A percentile compares a stretch with the other conserved stretches of the same genome.
Evolutionary conservation across 257 asterid species (phyloP).

Genomic region (Marsdenia floribunda): DNA sequence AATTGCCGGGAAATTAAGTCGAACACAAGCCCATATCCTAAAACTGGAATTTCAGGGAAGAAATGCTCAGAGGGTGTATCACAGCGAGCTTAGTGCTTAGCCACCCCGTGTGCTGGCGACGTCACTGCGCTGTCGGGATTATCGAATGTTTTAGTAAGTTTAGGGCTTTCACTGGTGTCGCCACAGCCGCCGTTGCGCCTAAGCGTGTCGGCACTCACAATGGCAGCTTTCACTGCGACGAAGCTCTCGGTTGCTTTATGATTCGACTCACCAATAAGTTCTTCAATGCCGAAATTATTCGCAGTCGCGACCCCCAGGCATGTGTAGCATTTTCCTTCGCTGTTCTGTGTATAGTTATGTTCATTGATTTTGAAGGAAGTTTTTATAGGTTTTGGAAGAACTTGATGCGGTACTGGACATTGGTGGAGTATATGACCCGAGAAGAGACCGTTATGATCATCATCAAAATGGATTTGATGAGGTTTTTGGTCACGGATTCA

Average conservation of each 20-base stretch:
- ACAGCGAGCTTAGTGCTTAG: neutral
- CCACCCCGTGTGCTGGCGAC: neutral
- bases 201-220: constrained; percentile 25
- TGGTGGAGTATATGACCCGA: constrained; percentile 41
- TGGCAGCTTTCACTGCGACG: constrained; percentile 30
- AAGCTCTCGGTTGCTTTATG: constrained; percentile 26
- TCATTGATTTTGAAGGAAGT: neutral
- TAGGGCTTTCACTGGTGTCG: constrained; percentile 10
- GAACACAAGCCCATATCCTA: neutral
- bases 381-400: constrained; percentile 19
- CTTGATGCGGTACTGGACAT: constrained; percentile 42
- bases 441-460: constrained; percentile 41
- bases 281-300: constrained; percentile 21
- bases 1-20: neutral
- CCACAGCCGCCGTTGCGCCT: neutral
- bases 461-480: constrained; percentile 27
- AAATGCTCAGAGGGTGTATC: neutral
- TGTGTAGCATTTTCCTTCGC: too few relatives aligned
- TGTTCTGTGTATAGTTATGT: neutral
- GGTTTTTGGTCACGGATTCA: constrained; percentile 24
- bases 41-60: neutral
- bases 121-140: neutral
- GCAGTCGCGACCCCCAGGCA: constrained; percentile 23
- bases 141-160: neutral
- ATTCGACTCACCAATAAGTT: constrained; percentile 24